Evolutionary conservation across 768 basidiomycete species (phyloP).

Genomic region (Auricularia sp.): DNA sequence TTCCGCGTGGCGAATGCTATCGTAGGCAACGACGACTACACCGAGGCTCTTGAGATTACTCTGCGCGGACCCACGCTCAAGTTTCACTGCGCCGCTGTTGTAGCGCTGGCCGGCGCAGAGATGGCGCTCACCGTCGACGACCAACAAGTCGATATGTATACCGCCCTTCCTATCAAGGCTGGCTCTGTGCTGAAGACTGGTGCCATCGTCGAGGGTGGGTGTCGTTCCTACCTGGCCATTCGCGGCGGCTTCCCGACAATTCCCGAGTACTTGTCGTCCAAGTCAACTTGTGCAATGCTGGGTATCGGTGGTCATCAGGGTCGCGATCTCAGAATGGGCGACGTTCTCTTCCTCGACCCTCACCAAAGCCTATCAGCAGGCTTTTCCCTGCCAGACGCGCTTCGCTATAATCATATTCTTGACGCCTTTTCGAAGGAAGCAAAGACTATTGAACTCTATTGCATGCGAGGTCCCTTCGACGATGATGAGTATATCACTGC

Average conservation of each 20-base stretch:
- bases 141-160: conserved; percentile 35
- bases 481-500: conserved; percentile 43
- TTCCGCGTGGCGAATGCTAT: conserved; percentile 48
- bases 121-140: conserved; percentile 34
- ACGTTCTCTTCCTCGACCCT: conserved; percentile 34
- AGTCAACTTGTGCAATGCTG: conserved; percentile 52
- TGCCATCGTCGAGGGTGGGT: conserved; percentile 27
- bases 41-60: conserved; percentile 47
- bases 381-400: background rate
- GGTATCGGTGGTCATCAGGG: conserved; percentile 35
- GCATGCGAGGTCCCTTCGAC: conserved; percentile 47
- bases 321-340: conserved; percentile 39
- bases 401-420: conserved; percentile 6
- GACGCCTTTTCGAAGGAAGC: conserved; percentile 12
- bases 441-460: conserved; percentile 35
- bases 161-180: conserved; percentile 33
- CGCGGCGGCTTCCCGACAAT: conserved; percentile 51
- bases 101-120: conserved; percentile 47
- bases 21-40: conserved; percentile 39
- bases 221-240: conserved; percentile 46
- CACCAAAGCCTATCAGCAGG: conserved; percentile 9
- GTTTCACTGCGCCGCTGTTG: conserved; percentile 39
- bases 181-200: conserved; percentile 35
- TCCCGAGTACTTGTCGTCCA: conserved; percentile 48
- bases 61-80: conserved; percentile 33